phyloP scores from a whole-genome alignment of 2,329 filamentous ascomycete genomes.

The Colletotrichum caudatum region DNA sequence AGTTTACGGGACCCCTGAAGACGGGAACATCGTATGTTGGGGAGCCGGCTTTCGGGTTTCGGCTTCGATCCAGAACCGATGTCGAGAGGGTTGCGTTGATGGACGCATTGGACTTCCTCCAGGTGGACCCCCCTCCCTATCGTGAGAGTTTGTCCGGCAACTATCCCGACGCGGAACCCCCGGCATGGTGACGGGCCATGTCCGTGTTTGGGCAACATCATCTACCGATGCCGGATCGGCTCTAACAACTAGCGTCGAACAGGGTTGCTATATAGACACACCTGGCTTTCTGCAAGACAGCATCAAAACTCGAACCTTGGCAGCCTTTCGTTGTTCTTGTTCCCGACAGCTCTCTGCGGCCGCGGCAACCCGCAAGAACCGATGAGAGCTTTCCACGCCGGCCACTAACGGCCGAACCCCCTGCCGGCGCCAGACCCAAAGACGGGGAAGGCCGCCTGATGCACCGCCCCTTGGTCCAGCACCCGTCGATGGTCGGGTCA shows the following conservation, averaged over 20 bases:
- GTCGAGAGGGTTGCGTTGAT: background rate
- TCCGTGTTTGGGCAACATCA: background rate
- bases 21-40: conserved; percentile 21
- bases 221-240: conserved; percentile 10
- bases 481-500: conserved; percentile 53
- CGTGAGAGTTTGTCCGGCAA: background rate
- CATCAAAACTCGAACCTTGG: background rate
- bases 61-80: conserved; percentile 24
- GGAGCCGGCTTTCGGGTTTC: conserved; percentile 34
- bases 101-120: background rate
- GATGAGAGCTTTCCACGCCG: conserved; percentile 36
- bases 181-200: background rate
- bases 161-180: background rate
- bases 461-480: conserved; percentile 50
- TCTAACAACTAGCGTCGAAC: conserved; percentile 4
- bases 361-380: conserved; percentile 43
- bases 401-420: background rate
- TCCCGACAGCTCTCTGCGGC: background rate
- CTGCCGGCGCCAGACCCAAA: background rate
- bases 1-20: background rate
- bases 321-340: background rate
- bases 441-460: conserved; percentile 44
- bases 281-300: background rate
- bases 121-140: conserved; percentile 4
- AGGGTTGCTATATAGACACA: background rate